Base-by-base conservation (phyloP, 345 rosid species). In the Eucalyptus pauciflora region DNA sequence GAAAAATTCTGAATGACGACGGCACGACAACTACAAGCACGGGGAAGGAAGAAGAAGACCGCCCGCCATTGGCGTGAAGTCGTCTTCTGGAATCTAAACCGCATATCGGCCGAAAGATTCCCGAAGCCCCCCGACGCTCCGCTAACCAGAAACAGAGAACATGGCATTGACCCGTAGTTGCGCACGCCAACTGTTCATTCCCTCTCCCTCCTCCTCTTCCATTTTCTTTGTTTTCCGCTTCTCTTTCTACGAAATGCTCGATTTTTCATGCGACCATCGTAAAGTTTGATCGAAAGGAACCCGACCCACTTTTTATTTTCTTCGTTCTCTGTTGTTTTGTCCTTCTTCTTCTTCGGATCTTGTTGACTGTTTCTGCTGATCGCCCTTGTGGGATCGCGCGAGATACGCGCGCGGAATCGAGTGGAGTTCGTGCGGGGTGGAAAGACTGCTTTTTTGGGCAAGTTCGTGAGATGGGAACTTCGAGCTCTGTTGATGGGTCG, bases 151-250 rank as follows among this genome's bases (percentile, higher is more conserved):
- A 22, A 10, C 29, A 56, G 5, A 10, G 41, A 71, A 56, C 86
- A 89, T 93, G 93, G 92, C 90, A 88, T 92, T 93, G 93, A 93
- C 95, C 67, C 31, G 91, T 88, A 87, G 95, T 92, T 92, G 90
- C 45, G 62, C n/a, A 10, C 81, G 48, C 48, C 3, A 37, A 11
- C 81, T 52, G 16, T 87, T 52, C 20, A 49, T 14, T 15, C 85
- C 16, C 79, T 41, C 33, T 45, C 51, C 15, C 46, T 18, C 27
- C 58, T 52, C 58, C 58, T 20, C 58, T 20, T 52, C 58, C 58
- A 20, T 52, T 52, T 52, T 52, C 10, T 37, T 50, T 33, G 24
- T 50, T 27, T 22, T 60, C 33, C 22, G 29, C 51, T 48, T 2
- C 51, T 25, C 50, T 22, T 20, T 87, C 81, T 0, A 12, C 25